These are phyloP conservation scores for Trichoderma gamsii DNA, from an alignment of 495 filamentous ascomycete genomes.

Conservation along the genomic window DNA sequence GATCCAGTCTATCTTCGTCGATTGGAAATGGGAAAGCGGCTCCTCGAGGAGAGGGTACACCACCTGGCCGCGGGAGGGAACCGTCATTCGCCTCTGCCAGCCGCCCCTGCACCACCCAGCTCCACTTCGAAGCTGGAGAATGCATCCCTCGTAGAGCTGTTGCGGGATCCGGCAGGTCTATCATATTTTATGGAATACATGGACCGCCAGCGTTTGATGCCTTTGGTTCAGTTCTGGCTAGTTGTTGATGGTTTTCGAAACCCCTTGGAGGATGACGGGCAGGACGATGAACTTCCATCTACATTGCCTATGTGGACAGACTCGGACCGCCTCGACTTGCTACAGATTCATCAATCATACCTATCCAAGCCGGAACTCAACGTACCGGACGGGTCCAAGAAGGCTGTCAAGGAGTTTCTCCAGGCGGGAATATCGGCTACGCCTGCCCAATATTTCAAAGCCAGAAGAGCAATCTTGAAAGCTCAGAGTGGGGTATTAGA, in stretches of 20 bases:
- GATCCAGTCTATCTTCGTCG: slow-evolving; percentile 82
- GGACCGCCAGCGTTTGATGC: slow-evolving; percentile 84
- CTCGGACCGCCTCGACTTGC: slow-evolving; percentile 78
- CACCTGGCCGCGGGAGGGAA: slow-evolving; percentile 66
- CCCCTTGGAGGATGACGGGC: slow-evolving; percentile 81
- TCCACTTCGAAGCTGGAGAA: slow-evolving; percentile 55
- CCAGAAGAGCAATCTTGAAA: slow-evolving; percentile 71
- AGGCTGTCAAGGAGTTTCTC: slow-evolving; percentile 69
- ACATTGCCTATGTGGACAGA: slow-evolving; percentile 69
- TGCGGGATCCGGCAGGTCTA: slow-evolving; percentile 80
- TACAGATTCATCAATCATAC: slow-evolving; percentile 85
- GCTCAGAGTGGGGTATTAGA: slow-evolving; percentile 80
- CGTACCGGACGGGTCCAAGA: slow-evolving; percentile 60
- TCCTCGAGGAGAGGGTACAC: slow-evolving; percentile 84
- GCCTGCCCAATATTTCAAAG: slow-evolving; percentile 73
- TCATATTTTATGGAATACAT: slow-evolving; percentile 99
- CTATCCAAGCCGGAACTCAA: slow-evolving; percentile 75
- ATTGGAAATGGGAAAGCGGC: slow-evolving; percentile 81
- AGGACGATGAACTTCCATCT: slow-evolving; percentile 58
- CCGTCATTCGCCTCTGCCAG: slow-evolving; percentile 34
- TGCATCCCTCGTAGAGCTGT: slow-evolving; percentile 68
- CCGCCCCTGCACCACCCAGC: slow-evolving; percentile 25
- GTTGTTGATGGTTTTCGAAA: slow-evolving; percentile 97
- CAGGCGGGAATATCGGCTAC: slow-evolving; percentile 68
- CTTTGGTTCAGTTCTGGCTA: slow-evolving; percentile 95